Evolutionary conservation across 257 asterid species (phyloP).

Genomic region (Eucommia ulmoides): DNA sequence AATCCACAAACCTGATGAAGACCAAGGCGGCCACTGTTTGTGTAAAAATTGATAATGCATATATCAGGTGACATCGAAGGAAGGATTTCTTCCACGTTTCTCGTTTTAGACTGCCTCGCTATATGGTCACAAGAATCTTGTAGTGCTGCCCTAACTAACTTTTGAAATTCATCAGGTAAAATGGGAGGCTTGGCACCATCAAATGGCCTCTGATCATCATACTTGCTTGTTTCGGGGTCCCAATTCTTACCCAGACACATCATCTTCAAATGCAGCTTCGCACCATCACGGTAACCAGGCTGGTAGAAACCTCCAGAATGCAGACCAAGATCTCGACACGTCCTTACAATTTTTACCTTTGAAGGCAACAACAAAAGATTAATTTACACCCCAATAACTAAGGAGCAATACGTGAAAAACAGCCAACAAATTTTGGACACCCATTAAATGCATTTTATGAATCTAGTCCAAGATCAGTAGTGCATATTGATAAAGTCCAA

Average conservation of each 20-base stretch:
- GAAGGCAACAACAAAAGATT: neutral
- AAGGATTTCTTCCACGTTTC: conserved; percentile 23
- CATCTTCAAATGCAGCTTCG: conserved; percentile 52
- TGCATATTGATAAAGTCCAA: neutral
- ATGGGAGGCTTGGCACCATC: conserved; percentile 64
- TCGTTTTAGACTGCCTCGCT: conserved; percentile 14
- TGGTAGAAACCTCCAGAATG: conserved; percentile 71
- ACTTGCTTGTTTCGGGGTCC: conserved; percentile 54
- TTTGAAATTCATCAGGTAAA: conserved; percentile 40
- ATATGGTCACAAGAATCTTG: conserved; percentile 30
- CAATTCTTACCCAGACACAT: conserved; percentile 87
- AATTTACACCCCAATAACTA: neutral
- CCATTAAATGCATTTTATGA: neutral
- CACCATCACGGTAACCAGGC: conserved; percentile 60
- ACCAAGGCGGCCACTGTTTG: conserved; percentile 57
- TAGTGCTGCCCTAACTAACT: conserved; percentile 40
- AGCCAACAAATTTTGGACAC: neutral
- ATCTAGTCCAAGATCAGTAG: neutral
- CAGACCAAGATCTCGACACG: conserved; percentile 51
- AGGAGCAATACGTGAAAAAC: neutral
- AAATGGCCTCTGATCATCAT: conserved; percentile 30
- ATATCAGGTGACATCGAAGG: conserved; percentile 60
- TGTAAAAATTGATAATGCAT: conserved; percentile 67
- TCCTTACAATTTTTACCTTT: conserved; percentile 44
- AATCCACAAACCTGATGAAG: conserved; percentile 57